These are phyloP conservation scores for Auxenochlorella protothecoides DNA, from an alignment of 139 green algal species.

Conservation along the genomic window DNA sequence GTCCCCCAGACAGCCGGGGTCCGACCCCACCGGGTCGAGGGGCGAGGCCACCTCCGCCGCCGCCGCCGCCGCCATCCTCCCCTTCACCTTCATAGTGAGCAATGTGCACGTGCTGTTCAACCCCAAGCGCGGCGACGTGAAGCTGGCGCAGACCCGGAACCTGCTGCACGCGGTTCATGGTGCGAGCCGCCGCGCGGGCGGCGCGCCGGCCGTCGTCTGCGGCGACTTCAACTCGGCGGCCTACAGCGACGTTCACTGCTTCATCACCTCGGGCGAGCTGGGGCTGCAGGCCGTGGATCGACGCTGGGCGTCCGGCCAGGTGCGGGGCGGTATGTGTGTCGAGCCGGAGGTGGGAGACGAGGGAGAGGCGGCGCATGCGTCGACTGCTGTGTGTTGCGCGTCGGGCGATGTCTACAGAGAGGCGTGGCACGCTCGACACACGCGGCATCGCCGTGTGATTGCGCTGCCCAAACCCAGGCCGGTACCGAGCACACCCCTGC, in stretches of 20 bases:
- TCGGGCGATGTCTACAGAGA: too few species aligned
- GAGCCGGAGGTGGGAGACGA: not conserved
- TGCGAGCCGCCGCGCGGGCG: slow-evolving; percentile 6
- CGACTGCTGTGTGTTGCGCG: too few species aligned
- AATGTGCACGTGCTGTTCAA: slow-evolving; percentile 88
- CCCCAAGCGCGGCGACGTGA: slow-evolving; percentile 68
- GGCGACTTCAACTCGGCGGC: slow-evolving; percentile 61
- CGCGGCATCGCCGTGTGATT: not conserved
- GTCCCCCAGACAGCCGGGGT: not conserved
- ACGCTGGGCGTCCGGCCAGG: slow-evolving; percentile 31
- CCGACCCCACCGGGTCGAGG: not conserved
- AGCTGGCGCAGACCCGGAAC: slow-evolving; percentile 54
- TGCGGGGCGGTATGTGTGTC: not conserved
- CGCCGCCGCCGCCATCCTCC: not conserved
- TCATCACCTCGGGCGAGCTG: slow-evolving; percentile 29
- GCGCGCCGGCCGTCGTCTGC: slow-evolving; percentile 13
- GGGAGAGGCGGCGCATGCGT: not conserved
- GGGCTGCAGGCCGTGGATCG: slow-evolving; percentile 28
- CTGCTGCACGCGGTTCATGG: slow-evolving; percentile 27
- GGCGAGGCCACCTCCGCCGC: too few species aligned
- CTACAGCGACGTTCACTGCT: slow-evolving; percentile 42
- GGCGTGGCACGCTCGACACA: too few species aligned
- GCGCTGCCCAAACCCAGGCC: not conserved
- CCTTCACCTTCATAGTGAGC: slow-evolving; percentile 42
- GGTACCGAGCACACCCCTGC: not conserved